These are phyloP conservation scores for Gyrodon lividus DNA, from an alignment of 768 basidiomycete species.

Conservation along the genomic window DNA sequence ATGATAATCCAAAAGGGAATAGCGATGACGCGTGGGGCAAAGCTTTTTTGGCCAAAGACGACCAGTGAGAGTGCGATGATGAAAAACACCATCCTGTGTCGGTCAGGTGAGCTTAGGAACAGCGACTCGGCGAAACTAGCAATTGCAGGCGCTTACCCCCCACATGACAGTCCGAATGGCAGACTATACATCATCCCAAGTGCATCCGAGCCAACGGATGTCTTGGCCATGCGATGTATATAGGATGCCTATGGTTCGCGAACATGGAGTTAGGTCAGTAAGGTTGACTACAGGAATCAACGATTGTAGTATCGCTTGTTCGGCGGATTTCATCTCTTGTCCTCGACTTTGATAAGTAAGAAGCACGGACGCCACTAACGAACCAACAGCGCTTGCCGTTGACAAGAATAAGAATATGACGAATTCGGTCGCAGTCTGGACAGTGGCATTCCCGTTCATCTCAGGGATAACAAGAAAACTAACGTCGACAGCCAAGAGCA, in stretches of 20 bases:
- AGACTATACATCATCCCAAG: slow-evolving; percentile 1
- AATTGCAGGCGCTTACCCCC: not conserved
- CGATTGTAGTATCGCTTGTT: not conserved
- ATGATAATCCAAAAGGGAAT: not conserved
- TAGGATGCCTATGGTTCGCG: not conserved
- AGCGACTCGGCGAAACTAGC: no score
- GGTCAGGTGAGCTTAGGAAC: not conserved
- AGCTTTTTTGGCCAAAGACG: not conserved
- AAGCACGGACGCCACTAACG: slow-evolving; percentile 4
- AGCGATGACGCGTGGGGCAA: not conserved
- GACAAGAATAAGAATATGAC: slow-evolving; percentile 5
- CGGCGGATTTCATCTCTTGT: slow-evolving; percentile 8
- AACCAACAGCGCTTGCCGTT: slow-evolving; percentile 1
- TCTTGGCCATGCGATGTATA: not conserved
- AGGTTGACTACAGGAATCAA: not conserved
- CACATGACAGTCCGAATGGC: slow-evolving; percentile 1
- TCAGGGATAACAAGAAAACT: slow-evolving; percentile 4
- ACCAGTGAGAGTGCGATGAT: not conserved
- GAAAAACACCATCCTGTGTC: not conserved
- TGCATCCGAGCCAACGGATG: not conserved
- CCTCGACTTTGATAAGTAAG: slow-evolving; percentile 30
- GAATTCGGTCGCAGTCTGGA: not conserved
- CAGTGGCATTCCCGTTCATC: not conserved
- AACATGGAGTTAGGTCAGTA: not conserved
- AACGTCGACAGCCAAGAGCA: slow-evolving; percentile 9